Conservation (phyloP, 2,329 filamentous ascomycete genomes). For the Penicillium olsonii region DNA sequence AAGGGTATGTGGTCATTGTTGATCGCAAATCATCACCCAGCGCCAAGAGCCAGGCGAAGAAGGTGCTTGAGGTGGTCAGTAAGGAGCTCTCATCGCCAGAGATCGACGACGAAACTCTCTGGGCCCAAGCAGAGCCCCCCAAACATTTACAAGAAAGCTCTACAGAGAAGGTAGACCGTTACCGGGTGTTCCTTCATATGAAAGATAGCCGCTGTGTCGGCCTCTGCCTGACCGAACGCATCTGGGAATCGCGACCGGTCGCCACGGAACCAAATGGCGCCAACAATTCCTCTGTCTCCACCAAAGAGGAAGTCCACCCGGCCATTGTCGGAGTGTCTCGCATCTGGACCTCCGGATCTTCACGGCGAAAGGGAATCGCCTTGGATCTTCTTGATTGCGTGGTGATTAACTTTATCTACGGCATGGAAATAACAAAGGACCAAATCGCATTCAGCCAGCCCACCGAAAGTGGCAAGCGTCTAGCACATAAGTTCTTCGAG, state of each 20-base stretch:
- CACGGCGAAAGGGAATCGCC: slow-evolving; percentile 60
- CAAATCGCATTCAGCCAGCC: slow-evolving; percentile 66
- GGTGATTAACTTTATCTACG: slow-evolving; percentile 57
- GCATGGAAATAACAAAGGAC: slow-evolving; percentile 56
- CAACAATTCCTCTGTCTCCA: slow-evolving; percentile 45
- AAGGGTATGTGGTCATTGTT: slow-evolving; percentile 59
- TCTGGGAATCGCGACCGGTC: slow-evolving; percentile 58
- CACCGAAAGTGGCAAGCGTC: slow-evolving; percentile 60
- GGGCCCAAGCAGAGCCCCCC: slow-evolving; percentile 51
- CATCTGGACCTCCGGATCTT: slow-evolving; percentile 63
- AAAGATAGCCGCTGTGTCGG: slow-evolving; percentile 63
- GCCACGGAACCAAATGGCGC: slow-evolving; percentile 23
- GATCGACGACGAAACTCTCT: slow-evolving; percentile 59
- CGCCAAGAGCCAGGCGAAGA: slow-evolving; percentile 55
- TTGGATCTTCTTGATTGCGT: slow-evolving; percentile 59
- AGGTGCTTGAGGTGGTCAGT: slow-evolving; percentile 63
- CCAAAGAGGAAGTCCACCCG: slow-evolving; percentile 44
- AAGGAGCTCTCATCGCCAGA: slow-evolving; percentile 62
- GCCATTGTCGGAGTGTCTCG: slow-evolving; percentile 64
- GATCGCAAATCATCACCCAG: slow-evolving; percentile 55
- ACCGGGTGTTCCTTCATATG: slow-evolving; percentile 64
- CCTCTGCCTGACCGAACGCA: slow-evolving; percentile 62
- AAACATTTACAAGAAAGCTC: slow-evolving; percentile 38
- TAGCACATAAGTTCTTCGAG: slow-evolving; percentile 62
- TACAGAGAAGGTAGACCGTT: slow-evolving; percentile 50